Evolutionary conservation across 495 filamentous ascomycete genomes (phyloP).

Genomic region (Penicillium flavigenum): DNA sequence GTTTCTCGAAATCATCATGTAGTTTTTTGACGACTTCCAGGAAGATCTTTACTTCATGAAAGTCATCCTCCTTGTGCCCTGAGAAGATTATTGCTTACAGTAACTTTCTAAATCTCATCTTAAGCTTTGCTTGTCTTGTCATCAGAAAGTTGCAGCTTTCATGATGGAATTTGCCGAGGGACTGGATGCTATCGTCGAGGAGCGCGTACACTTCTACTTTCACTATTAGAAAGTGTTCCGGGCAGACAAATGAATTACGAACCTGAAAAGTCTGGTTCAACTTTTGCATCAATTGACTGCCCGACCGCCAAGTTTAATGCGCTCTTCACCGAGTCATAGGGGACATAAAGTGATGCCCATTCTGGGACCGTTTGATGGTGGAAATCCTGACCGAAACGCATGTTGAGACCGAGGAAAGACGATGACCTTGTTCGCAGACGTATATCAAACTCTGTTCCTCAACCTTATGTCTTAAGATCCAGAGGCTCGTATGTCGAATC

Average conservation of each 20-base stretch:
- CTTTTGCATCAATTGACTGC: not conserved
- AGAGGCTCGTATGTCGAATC: no score
- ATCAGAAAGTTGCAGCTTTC: constrained; percentile 1
- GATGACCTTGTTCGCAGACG: no score
- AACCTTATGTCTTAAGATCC: no score
- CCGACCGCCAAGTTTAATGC: constrained; percentile 10
- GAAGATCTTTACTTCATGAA: not conserved
- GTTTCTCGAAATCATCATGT: constrained; percentile 12
- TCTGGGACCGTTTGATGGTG: constrained; percentile 22
- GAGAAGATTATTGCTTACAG: not conserved
- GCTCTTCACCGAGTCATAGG: constrained; percentile 24
- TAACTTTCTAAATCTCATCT: constrained; percentile 1
- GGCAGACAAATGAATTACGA: not conserved
- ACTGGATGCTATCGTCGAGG: not conserved
- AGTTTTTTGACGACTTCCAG: not conserved
- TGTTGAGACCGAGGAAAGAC: not conserved
- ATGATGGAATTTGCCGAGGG: not conserved
- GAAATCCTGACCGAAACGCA: constrained; percentile 23
- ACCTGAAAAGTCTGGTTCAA: constrained; percentile 5
- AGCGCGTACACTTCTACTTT: not conserved
- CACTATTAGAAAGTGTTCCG: not conserved
- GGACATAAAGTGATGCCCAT: constrained; percentile 25
- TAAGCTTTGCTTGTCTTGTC: not conserved
- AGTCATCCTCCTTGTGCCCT: not conserved
- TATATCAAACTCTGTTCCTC: not conserved